Conservation (phyloP, 2,329 filamentous ascomycete species). For the Spiromastix sp. region DNA sequence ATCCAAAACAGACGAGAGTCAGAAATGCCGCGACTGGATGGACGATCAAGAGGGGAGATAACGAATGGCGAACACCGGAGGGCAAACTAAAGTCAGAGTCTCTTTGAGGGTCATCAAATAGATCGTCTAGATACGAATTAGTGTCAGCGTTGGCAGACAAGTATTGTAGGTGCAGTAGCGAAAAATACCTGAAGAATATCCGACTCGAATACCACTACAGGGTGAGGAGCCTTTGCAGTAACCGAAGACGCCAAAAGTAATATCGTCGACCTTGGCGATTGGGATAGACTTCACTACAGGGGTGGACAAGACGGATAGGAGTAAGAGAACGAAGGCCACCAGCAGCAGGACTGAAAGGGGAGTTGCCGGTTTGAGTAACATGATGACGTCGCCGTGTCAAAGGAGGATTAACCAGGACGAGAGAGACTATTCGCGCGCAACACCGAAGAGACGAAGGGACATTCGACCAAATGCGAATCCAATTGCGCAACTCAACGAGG, state of each 20-base stretch:
- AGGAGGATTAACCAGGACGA: too few species aligned
- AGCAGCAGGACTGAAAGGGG: slow-evolving; percentile 80
- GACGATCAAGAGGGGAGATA: slow-evolving; percentile 85
- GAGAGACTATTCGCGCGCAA: too few species aligned
- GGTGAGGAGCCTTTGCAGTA: slow-evolving; percentile 57
- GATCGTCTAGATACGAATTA: slow-evolving; percentile 29
- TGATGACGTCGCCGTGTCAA: slow-evolving; percentile 24
- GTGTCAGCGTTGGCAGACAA: background rate
- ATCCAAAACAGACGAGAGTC: slow-evolving; percentile 70
- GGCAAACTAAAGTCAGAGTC: slow-evolving; percentile 49
- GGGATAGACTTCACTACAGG: slow-evolving; percentile 81
- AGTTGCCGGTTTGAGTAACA: slow-evolving; percentile 84
- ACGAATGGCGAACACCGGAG: slow-evolving; percentile 53
- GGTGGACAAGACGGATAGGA: slow-evolving; percentile 82
- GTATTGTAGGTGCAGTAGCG: background rate
- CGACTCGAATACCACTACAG: slow-evolving; percentile 68
- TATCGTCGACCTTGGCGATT: slow-evolving; percentile 63
- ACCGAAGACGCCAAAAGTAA: slow-evolving; percentile 87
- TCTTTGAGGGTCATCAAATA: slow-evolving; percentile 36
- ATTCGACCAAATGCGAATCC: background rate
- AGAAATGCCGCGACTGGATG: slow-evolving; percentile 85
- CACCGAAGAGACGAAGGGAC: background rate
- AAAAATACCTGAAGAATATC: slow-evolving; percentile 70
- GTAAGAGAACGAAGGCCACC: slow-evolving; percentile 70
- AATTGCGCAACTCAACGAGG: background rate